Base-by-base conservation (phyloP, 768 basidiomycete genomes). In the Lyophyllum atratum region DNA sequence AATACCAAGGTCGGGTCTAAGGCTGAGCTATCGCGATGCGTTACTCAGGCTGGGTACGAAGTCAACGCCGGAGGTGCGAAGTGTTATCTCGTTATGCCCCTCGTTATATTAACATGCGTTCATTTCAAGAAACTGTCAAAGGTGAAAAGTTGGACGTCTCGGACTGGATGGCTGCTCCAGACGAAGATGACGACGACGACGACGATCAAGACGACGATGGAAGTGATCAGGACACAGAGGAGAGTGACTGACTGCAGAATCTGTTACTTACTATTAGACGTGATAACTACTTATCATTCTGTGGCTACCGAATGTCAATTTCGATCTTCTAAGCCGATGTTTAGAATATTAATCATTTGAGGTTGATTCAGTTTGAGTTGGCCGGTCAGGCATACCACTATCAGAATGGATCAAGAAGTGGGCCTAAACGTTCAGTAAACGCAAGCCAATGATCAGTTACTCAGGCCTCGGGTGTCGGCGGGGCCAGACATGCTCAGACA, bases 21-120 rank as follows among this genome's bases (percentile, higher is more conserved):
- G 69, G 87, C 87, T 4, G 87, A 89, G 61, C 69, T 93, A 29
- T 72, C 76, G 40, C 79, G 82, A 26, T 90, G 87, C 63, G 77
- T 92, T 11, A 89, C 89, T 0, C 90, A 92, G 65, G 85, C 86
- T 14, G 89, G 90, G 1, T 92, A 89, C 64, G 91, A 92, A 65
- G 83, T 90, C 22, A 76, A 76, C 19, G 74, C 78, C 22, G 84
- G 81, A 66, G 89, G 89, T 87, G 56, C 62, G 76, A 28, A 26
- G 37, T 22, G 33, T 43, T 28, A n/a, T n/a, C n/a, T 50, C 42
- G 22, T 14, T 9, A 2, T 33, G 34, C 17, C 17, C 7, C 44
- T 39, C 39, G 5, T 46, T 34, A 12, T 19, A 42, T 25, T 50
- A 29, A 45, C 28, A 9, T 17, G n/a, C 49, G 28, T 24, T 43